These are phyloP conservation scores for Macaranga tanarius DNA, from an alignment of 441 rosid species.

Conservation along the genomic window DNA sequence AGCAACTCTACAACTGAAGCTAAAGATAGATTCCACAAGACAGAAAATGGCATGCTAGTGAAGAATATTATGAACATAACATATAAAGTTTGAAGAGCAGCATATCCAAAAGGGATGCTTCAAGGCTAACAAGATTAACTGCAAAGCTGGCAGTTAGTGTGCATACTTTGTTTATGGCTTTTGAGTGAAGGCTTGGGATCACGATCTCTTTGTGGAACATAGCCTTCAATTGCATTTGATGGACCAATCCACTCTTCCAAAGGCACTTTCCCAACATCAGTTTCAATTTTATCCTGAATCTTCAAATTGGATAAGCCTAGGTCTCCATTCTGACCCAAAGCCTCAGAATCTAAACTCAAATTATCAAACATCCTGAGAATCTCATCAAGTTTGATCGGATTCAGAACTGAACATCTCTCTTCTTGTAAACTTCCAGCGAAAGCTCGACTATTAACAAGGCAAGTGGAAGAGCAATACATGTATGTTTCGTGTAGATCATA, in stretches of 20 bases:
- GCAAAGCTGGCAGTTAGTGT: background rate
- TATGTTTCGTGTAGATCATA: conserved; percentile 59
- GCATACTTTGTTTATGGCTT: conserved; percentile 38
- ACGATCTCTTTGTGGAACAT: conserved; percentile 52
- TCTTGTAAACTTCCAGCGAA: conserved; percentile 50
- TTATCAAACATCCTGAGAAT: conserved; percentile 46
- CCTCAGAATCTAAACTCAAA: conserved; percentile 30
- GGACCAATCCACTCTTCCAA: conserved; percentile 64
- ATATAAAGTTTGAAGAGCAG: background rate
- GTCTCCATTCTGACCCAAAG: conserved; percentile 35
- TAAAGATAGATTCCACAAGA: conserved; percentile 12
- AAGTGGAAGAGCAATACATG: conserved; percentile 64
- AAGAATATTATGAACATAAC: background rate
- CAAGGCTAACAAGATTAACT: background rate
- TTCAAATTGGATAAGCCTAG: conserved; percentile 48
- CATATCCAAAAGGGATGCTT: background rate
- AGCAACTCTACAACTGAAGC: background rate
- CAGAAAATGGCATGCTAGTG: background rate
- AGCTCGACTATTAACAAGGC: conserved; percentile 55
- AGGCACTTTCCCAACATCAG: conserved; percentile 34
- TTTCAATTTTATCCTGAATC: conserved; percentile 55
- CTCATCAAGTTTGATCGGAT: conserved; percentile 42
- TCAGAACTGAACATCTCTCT: conserved; percentile 48
- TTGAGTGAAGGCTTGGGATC: conserved; percentile 26
- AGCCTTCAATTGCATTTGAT: conserved; percentile 82